Percentiles rank a stretch among this genome's conserved stretches.
These are phyloP conservation scores for Thielaviopsis musarum DNA, from an alignment of 2,329 filamentous ascomycete species.

Conservation along the genomic window DNA sequence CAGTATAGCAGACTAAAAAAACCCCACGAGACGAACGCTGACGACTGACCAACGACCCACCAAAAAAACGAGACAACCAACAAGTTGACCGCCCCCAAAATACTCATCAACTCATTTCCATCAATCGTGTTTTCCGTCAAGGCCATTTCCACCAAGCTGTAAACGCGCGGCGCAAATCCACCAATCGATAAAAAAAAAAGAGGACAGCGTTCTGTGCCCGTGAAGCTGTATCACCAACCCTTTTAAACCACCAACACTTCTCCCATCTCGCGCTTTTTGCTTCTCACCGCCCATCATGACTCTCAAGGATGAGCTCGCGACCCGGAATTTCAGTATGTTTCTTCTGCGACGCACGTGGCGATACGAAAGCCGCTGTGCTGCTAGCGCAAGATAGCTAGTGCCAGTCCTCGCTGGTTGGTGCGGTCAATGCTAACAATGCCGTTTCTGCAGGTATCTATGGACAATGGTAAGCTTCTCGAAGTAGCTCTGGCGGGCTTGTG, in stretches of 20 bases:
- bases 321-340: constrained; percentile 55
- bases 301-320: constrained; percentile 55
- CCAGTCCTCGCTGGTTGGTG: not conserved
- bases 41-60: not conserved
- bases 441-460: constrained; percentile 47
- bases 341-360: not conserved
- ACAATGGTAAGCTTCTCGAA: constrained; percentile 49
- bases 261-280: not conserved
- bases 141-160: not conserved
- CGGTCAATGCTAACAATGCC: constrained; percentile 3
- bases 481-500: not conserved
- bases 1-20: not conserved
- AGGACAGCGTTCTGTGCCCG: not conserved
- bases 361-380: not conserved
- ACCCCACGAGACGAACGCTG: not conserved
- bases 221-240: not conserved
- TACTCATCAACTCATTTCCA: not conserved
- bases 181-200: not conserved
- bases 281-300: constrained; percentile 35
- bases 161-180: not conserved
- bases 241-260: not conserved
- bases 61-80: not conserved
- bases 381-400: not conserved
- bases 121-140: not conserved
- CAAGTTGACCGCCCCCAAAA: not conserved